Percentiles rank a stretch among this genome's conserved stretches.
phyloP scores from a whole-genome alignment of 768 basidiomycete genomes.

The Panaeolus papilionaceus region DNA sequence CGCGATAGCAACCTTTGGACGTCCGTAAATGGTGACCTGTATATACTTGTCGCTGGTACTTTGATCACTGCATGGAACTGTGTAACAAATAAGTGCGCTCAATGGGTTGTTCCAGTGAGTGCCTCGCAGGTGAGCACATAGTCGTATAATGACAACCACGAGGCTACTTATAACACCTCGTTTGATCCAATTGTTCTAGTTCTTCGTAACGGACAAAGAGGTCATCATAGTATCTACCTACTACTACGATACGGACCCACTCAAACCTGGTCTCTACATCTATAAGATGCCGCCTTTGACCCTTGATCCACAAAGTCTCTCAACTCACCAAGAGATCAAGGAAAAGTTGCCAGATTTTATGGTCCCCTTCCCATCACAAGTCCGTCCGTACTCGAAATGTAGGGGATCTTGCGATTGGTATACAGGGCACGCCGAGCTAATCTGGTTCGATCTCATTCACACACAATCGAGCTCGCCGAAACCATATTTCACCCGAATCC shows the following conservation, averaged over 20 bases:
- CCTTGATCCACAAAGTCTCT: background rate
- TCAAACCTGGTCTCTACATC: background rate
- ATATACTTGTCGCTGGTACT: background rate
- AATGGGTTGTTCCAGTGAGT: background rate
- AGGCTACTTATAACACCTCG: background rate
- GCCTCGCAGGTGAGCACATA: background rate
- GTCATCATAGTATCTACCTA: background rate
- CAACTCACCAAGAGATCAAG: background rate
- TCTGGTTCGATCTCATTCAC: conserved; percentile 4
- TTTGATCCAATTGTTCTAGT: background rate
- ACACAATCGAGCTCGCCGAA: background rate
- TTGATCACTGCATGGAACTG: background rate
- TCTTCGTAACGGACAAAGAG: conserved; percentile 2
- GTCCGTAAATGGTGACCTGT: background rate
- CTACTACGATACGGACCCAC: background rate
- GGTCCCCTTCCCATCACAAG: background rate
- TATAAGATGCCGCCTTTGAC: background rate
- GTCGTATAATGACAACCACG: no score
- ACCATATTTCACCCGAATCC: background rate
- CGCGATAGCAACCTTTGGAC: background rate
- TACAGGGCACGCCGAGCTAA: background rate
- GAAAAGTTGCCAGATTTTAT: background rate
- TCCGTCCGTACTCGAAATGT: background rate
- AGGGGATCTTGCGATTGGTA: conserved; percentile 9
- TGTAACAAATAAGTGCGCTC: background rate